A percentile compares a stretch with the other conserved stretches of the same genome.
These are phyloP conservation scores for Verticillium nonalfalfae DNA, from an alignment of 2,329 filamentous ascomycete genomes.

Conservation along the genomic window DNA sequence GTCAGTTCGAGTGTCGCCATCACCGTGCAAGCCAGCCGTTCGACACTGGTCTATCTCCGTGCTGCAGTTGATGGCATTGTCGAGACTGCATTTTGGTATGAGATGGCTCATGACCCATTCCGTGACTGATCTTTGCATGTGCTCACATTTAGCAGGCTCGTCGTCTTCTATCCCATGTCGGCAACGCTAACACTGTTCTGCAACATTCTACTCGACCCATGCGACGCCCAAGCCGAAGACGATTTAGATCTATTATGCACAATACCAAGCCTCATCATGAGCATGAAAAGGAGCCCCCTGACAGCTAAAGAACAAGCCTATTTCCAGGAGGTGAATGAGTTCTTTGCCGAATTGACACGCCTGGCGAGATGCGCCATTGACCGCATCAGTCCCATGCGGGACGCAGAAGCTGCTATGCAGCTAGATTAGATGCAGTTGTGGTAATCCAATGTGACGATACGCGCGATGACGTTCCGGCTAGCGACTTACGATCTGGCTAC, in stretches of 20 bases:
- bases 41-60: constrained; percentile 42
- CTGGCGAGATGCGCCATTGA: constrained; percentile 34
- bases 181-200: constrained; percentile 49
- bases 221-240: constrained; percentile 29
- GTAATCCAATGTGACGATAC: not conserved
- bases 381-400: constrained; percentile 13
- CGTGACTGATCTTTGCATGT: not conserved
- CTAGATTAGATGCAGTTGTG: not conserved
- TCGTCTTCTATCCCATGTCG: constrained; percentile 50
- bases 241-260: constrained; percentile 40
- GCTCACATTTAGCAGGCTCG: constrained; percentile 28
- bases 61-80: constrained; percentile 33
- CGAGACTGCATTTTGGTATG: constrained; percentile 44
- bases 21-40: constrained; percentile 48
- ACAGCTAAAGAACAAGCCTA: constrained; percentile 29
- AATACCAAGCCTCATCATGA: constrained; percentile 35
- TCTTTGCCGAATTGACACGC: constrained; percentile 35
- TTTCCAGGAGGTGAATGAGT: constrained; percentile 32
- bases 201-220: constrained; percentile 43
- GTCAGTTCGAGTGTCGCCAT: constrained; percentile 46
- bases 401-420: not conserved
- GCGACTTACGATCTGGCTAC: not conserved
- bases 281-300: constrained; percentile 21
- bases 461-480: not conserved
- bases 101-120: not conserved